Evolutionary conservation across 2,329 filamentous ascomycete species (phyloP).

Genomic region (Lecanicillium sp.): DNA sequence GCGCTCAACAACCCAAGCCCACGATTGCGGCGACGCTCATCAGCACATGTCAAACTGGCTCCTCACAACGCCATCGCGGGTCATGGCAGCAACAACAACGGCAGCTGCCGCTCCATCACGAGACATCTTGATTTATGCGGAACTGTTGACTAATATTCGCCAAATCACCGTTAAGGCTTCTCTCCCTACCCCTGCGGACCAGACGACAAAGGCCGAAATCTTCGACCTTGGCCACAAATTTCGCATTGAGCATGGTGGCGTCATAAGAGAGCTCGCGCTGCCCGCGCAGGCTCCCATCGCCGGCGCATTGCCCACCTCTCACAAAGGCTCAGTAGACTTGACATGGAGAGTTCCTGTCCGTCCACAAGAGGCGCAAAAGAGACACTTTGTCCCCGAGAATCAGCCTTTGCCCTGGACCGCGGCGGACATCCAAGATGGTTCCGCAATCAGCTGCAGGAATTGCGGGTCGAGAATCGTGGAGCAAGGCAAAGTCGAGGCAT

Average conservation of each 20-base stretch:
- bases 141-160: conserved; percentile 56
- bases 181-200: conserved; percentile 34
- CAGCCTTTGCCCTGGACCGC: conserved; percentile 50
- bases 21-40: too few relatives aligned
- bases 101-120: too few relatives aligned
- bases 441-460: conserved; percentile 34
- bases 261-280: conserved; percentile 27
- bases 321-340: conserved; percentile 24
- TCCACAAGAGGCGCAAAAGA: conserved; percentile 13
- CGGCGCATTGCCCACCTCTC: conserved; percentile 29
- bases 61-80: too few relatives aligned
- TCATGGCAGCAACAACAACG: too few relatives aligned
- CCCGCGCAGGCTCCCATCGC: conserved; percentile 31
- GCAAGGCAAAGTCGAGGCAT: conserved; percentile 39
- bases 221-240: conserved; percentile 37
- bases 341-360: conserved; percentile 47
- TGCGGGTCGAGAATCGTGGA: conserved; percentile 31
- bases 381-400: conserved; percentile 23
- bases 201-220: conserved; percentile 35
- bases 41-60: too few relatives aligned
- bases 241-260: conserved; percentile 38
- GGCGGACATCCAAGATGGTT: conserved; percentile 31
- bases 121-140: conserved; percentile 48
- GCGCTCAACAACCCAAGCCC: too few relatives aligned
- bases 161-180: conserved; percentile 53